Percentiles rank a stretch among this genome's conserved stretches.
Evolutionary conservation across 129 eudicot genomes (phyloP).

Genomic region (Tagetes patula): DNA sequence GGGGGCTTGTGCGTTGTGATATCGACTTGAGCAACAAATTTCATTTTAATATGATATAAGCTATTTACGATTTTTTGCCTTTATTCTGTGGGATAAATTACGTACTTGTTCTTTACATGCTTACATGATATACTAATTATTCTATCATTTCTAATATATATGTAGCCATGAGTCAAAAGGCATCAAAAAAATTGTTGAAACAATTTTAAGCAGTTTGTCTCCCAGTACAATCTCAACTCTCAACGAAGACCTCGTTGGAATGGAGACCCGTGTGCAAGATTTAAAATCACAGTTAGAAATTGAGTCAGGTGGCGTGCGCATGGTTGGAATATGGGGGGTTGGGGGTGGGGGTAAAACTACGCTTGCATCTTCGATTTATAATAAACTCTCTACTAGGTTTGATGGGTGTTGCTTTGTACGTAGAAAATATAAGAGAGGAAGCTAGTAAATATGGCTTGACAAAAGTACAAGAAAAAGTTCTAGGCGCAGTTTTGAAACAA

Average conservation of each 20-base stretch:
- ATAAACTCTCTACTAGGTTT: neutral
- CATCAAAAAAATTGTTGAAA: neutral
- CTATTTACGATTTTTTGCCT: neutral
- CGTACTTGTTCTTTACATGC: neutral
- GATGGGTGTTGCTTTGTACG: conserved; percentile 6
- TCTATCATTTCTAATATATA: neutral
- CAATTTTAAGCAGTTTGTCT: neutral
- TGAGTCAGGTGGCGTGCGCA: neutral
- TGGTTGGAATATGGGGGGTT: conserved; percentile 14
- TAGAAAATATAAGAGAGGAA: conserved; percentile 7
- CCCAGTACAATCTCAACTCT: neutral
- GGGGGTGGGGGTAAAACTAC: conserved; percentile 20
- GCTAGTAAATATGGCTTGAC: neutral
- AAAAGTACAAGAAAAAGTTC: conserved; percentile 3
- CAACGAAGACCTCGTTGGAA: neutral
- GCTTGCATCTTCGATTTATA: neutral
- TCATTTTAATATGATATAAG: neutral
- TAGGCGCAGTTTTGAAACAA: neutral
- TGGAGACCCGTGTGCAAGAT: conserved; percentile 13
- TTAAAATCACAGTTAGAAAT: conserved; percentile 3
- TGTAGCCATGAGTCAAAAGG: conserved; percentile 15
- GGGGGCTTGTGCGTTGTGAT: neutral
- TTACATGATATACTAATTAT: neutral
- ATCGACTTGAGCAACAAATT: neutral
- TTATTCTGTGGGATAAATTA: neutral